phyloP scores from a whole-genome alignment of 306 rosid species.

The Dryas alaskensis region DNA sequence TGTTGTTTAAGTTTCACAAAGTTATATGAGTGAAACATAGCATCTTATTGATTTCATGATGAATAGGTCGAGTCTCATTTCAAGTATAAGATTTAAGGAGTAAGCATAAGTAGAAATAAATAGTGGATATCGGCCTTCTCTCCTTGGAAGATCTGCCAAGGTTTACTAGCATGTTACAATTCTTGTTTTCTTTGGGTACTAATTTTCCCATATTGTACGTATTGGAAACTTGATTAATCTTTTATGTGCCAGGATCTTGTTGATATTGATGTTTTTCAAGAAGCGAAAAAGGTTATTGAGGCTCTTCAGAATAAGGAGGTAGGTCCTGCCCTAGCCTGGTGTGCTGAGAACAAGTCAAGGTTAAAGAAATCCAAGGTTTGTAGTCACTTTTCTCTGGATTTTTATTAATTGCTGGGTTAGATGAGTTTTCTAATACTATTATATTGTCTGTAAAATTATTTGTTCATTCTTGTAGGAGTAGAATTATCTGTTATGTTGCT shows the following conservation, averaged over 20 bases:
- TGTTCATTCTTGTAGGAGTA: not conserved
- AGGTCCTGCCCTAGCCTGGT: conserved; percentile 93
- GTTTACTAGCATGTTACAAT: not conserved
- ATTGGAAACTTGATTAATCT: not conserved
- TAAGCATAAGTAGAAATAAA: not conserved
- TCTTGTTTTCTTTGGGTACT: not conserved
- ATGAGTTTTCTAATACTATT: conserved; percentile 3
- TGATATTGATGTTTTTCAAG: conserved; percentile 87
- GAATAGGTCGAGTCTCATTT: not conserved
- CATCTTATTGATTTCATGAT: not conserved
- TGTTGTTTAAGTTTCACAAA: too few relatives aligned
- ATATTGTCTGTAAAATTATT: not conserved
- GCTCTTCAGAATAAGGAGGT: conserved; percentile 86
- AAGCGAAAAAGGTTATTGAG: conserved; percentile 78
- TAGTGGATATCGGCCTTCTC: not conserved
- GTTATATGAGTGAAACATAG: not conserved
- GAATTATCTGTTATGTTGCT: not conserved
- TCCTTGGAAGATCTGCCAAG: not conserved
- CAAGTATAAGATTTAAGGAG: not conserved
- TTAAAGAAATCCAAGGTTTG: conserved; percentile 88
- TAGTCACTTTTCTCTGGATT: not conserved
- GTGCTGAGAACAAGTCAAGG: conserved; percentile 90
- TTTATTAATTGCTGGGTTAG: not conserved
- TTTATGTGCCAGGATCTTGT: conserved; percentile 68
- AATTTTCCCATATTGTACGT: not conserved